phyloP scores from a whole-genome alignment of 345 rosid genomes.

The Geranium rotundifolium region DNA sequence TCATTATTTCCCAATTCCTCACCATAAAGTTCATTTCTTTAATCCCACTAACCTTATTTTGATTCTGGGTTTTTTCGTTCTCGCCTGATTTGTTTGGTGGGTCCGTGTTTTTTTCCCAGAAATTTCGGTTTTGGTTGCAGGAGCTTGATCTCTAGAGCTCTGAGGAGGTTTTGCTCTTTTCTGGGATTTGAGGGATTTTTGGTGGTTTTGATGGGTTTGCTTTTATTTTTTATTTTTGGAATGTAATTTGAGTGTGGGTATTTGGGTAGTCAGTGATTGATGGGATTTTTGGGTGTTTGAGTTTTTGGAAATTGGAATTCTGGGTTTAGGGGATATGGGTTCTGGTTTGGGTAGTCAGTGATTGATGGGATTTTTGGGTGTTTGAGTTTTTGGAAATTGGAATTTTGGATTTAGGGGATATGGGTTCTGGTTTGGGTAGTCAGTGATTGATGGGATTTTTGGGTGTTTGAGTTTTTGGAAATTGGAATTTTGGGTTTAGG shows the following conservation, averaged over 20 bases:
- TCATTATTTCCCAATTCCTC: constrained; percentile 11
- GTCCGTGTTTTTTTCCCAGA: background rate
- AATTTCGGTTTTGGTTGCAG: background rate
- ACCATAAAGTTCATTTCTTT: background rate
- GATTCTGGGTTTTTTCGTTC: background rate
- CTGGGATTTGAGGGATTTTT: too few species aligned
- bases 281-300: background rate
- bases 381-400: constrained; percentile 4
- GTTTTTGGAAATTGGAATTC: constrained; percentile 1
- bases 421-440: constrained; percentile 26
- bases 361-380: background rate
- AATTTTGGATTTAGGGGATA: constrained; percentile 11
- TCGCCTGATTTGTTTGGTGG: constrained; percentile 4
- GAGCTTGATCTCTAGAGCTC: background rate
- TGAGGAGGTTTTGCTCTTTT: background rate
- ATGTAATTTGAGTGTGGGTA: constrained; percentile 2
- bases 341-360: constrained; percentile 15
- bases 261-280: constrained; percentile 8
- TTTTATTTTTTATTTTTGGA: background rate
- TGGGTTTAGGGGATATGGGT: constrained; percentile 22
- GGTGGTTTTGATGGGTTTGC: too few species aligned
- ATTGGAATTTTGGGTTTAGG: constrained; percentile 5
- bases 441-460: background rate
- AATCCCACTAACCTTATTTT: background rate
- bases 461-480: constrained; percentile 6